A percentile compares a stretch with the other conserved stretches of the same genome.
Evolutionary conservation across 495 filamentous ascomycete genomes (phyloP).

Genomic region (Umbilicaria muhlenbergii): DNA sequence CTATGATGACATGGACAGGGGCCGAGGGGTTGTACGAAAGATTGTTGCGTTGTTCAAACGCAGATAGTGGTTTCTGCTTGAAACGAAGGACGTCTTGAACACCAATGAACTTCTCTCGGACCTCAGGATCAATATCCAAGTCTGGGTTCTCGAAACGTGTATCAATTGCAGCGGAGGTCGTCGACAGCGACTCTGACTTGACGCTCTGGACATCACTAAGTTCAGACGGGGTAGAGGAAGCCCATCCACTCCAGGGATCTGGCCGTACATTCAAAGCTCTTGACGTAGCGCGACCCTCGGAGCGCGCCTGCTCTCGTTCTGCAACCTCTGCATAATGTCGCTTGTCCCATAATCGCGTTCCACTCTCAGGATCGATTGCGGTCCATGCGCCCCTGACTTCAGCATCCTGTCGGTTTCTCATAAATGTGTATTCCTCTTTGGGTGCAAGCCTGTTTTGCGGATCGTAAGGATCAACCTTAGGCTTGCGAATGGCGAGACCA

Average conservation of each 20-base stretch:
- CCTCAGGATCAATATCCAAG: slow-evolving; percentile 2
- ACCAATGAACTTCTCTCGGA: slow-evolving; percentile 1
- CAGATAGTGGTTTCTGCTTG: background rate
- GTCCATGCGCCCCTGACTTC: slow-evolving; percentile 3
- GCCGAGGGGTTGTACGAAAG: background rate
- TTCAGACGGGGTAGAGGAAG: too few species aligned
- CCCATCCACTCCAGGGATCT: too few species aligned
- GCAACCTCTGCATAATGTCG: background rate
- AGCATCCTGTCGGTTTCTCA: background rate
- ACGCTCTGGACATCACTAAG: too few species aligned
- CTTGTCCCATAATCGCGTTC: background rate
- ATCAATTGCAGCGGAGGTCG: background rate
- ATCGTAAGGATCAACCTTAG: slow-evolving; percentile 3
- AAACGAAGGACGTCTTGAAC: background rate
- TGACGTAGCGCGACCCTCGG: background rate
- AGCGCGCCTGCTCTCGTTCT: background rate
- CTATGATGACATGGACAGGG: slow-evolving; percentile 1
- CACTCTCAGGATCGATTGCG: background rate
- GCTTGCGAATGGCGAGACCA: slow-evolving; percentile 1
- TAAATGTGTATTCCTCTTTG: background rate
- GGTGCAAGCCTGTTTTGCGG: background rate
- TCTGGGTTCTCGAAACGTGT: slow-evolving; percentile 2
- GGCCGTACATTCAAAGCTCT: background rate
- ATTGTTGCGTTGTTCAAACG: slow-evolving; percentile 4
- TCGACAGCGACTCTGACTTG: too few species aligned